A percentile compares a stretch with the other conserved stretches of the same genome.
Conservation (phyloP, 2,329 filamentous ascomycete species). For the Thermothelomyces thermophilus region DNA sequence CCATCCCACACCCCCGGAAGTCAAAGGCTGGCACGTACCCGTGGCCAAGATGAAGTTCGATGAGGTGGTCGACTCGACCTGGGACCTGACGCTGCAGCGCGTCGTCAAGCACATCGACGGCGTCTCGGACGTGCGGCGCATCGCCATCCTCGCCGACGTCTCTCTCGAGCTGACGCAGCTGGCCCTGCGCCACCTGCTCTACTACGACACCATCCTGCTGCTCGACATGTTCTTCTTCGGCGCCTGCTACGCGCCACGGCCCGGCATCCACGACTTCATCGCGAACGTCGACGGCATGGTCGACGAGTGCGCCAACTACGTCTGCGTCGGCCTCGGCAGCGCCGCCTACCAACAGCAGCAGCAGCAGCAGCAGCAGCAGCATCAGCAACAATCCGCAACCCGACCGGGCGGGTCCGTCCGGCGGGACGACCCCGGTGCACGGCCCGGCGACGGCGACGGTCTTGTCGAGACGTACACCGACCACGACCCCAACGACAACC, state of each 20-base stretch:
- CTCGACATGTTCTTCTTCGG: slow-evolving; percentile 94
- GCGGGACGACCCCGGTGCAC: background rate
- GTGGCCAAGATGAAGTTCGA: slow-evolving; percentile 62
- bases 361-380: background rate
- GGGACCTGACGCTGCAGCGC: slow-evolving; percentile 70
- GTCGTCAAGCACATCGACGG: slow-evolving; percentile 86
- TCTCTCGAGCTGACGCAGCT: slow-evolving; percentile 80
- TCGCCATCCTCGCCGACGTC: slow-evolving; percentile 77
- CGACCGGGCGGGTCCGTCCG: background rate
- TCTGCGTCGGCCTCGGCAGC: slow-evolving; percentile 44
- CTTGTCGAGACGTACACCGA: background rate
- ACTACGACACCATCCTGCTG: slow-evolving; percentile 84
- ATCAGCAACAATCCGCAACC: background rate
- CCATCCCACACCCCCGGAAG: slow-evolving; percentile 66
- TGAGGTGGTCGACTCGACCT: slow-evolving; percentile 59
- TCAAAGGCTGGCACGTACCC: slow-evolving; percentile 87
- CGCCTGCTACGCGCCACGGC: slow-evolving; percentile 77
- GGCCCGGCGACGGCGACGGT: background rate
- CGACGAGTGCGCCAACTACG: slow-evolving; percentile 82
- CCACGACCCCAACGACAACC: background rate
- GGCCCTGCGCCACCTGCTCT: slow-evolving; percentile 81
- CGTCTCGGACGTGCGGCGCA: slow-evolving; percentile 79
- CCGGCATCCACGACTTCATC: slow-evolving; percentile 74
- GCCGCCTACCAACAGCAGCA: too few species aligned
- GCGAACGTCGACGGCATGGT: slow-evolving; percentile 67